Percentiles rank a stretch among this genome's conserved stretches.
Evolutionary conservation across 805 yeast genomes (phyloP).

Genomic region (Naumovozyma baii): DNA sequence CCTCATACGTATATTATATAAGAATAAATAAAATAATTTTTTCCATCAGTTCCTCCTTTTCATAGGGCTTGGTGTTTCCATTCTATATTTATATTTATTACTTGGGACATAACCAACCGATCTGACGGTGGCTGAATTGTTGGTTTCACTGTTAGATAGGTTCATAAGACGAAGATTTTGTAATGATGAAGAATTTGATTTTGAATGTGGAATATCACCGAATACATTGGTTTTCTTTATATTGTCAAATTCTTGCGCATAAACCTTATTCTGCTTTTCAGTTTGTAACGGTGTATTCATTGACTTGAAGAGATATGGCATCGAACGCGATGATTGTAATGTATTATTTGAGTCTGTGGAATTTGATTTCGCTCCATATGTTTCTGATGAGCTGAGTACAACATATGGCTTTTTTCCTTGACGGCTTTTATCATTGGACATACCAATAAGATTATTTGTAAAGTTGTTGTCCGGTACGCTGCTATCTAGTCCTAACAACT

Average conservation of each 20-base stretch:
- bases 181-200: background rate
- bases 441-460: background rate
- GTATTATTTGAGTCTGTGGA: background rate
- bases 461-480: background rate
- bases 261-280: slow-evolving; percentile 7
- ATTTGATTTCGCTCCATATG: background rate
- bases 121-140: background rate
- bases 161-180: background rate
- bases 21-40: too few relatives aligned
- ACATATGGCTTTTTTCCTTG: slow-evolving; percentile 11
- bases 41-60: slow-evolving; percentile 5
- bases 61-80: slow-evolving; percentile 27
- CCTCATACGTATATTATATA: too few relatives aligned
- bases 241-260: slow-evolving; percentile 23
- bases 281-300: slow-evolving; percentile 20
- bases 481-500: slow-evolving; percentile 27
- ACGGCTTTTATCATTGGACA: background rate
- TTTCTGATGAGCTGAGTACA: slow-evolving; percentile 1
- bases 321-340: slow-evolving; percentile 1
- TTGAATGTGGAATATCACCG: background rate
- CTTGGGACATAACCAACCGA: slow-evolving; percentile 27
- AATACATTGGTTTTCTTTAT: slow-evolving; percentile 5
- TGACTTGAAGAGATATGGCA: slow-evolving; percentile 25
- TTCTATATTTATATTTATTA: slow-evolving; percentile 28
- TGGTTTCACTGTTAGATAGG: background rate